Base-by-base conservation (phyloP, 176 grass and related monocot genomes). In the Secale cereale region DNA sequence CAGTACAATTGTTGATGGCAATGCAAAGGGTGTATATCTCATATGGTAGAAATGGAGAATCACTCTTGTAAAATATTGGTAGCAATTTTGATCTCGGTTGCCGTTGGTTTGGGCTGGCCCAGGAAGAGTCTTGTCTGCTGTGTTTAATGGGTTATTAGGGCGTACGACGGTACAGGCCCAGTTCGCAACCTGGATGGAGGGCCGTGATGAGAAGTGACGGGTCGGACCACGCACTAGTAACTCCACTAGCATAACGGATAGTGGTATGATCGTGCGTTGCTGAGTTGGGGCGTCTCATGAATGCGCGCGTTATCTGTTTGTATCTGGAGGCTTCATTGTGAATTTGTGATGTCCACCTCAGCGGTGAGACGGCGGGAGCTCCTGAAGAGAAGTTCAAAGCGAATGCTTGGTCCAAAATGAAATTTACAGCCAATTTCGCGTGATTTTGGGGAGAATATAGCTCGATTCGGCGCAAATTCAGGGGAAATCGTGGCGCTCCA, bases 221-320 rank as follows among this genome's bases (percentile, higher is more conserved):
- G 15, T 50, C 48, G 83, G 83, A 82, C 64, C 63, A 27, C 6
- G 65, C 19, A n/a, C n/a, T n/a, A 82, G 88, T 90, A 78, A 90
- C 25, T 70, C 19, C 54, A 56, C 52, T 3, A 8, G 52, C 8
- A 22, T 1, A 86, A 90, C 88, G 83, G 78, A 70, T 72, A 90
- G 72, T 35, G 88, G 48, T 32, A 12, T 7, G 56, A 59, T 78
- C 23, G 7, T 40, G 4, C 32, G 8, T 4, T 71, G 39, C 28
- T 75, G 59, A 62, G 57, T 65, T 59, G 27, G 52, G 31, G 12
- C 17, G 25, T 64, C 15, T 6, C 78, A 28, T 65, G 60, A 46
- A 65, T 46, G 78, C 37, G 26, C 28, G 25, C 48, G 48, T 1
- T 15, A 65, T 64, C 59, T 65, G 16, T 1, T 52, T 37, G 22